Conservation (phyloP, 1,139 yeast species). For the Debaryomyces singareniensis region DNA sequence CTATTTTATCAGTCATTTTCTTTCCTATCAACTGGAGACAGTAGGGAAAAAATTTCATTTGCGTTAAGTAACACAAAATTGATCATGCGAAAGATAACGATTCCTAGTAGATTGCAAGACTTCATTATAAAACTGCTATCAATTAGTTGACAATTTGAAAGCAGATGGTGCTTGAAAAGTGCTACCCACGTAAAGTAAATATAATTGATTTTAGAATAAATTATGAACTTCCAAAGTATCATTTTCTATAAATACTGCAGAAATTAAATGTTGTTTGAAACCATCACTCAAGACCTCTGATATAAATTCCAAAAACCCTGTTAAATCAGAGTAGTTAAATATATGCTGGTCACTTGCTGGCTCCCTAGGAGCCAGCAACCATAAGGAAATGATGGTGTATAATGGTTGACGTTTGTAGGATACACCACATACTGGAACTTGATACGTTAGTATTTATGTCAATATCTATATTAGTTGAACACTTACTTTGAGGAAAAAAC, state of each 20-base stretch:
- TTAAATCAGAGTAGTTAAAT: conserved; percentile 7
- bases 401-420: conserved; percentile 10
- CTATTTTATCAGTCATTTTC: conserved; percentile 27
- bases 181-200: conserved; percentile 1
- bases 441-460: conserved; percentile 7
- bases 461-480: too few relatives aligned
- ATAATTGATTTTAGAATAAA: not conserved
- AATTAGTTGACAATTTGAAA: not conserved
- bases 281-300: conserved; percentile 8
- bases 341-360: conserved; percentile 3
- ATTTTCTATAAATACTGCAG: conserved; percentile 13
- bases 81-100: too few relatives aligned
- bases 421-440: conserved; percentile 17
- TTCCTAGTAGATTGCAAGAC: too few relatives aligned
- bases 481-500: conserved; percentile 11
- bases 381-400: conserved; percentile 16
- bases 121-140: too few relatives aligned
- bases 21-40: not conserved
- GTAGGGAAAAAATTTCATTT: too few relatives aligned
- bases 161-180: not conserved
- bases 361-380: conserved; percentile 15
- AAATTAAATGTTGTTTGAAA: conserved; percentile 5
- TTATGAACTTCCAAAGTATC: conserved; percentile 3
- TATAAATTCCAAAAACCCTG: conserved; percentile 10
- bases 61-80: too few relatives aligned